Conservation (phyloP, 2,329 filamentous ascomycete genomes). For the Penicillium corylophilum region DNA sequence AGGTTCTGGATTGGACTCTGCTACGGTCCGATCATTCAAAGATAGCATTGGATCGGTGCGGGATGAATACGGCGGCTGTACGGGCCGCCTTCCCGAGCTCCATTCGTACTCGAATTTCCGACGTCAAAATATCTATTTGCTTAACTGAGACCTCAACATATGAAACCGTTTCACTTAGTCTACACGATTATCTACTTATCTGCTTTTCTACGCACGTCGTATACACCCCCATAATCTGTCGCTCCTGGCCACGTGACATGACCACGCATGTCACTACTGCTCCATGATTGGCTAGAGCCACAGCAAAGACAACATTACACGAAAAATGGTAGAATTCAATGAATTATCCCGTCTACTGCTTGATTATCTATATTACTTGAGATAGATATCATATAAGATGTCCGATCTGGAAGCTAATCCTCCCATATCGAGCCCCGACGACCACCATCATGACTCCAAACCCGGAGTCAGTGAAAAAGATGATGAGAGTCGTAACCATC, state of each 20-base stretch:
- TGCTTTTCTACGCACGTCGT: neutral
- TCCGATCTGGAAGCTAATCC: constrained; percentile 13
- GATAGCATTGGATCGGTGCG: too few species aligned
- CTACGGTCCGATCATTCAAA: too few species aligned
- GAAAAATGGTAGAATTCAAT: neutral
- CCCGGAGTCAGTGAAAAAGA: constrained; percentile 1
- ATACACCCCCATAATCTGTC: neutral
- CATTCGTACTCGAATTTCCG: too few species aligned
- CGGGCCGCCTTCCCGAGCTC: too few species aligned
- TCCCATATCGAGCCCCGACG: constrained; percentile 6
- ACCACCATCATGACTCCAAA: neutral
- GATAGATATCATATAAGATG: neutral
- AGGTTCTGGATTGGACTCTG: neutral
- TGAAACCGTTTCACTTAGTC: neutral
- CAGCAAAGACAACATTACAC: neutral
- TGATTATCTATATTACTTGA: neutral
- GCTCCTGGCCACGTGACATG: neutral
- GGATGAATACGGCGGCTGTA: too few species aligned
- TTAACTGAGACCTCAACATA: neutral
- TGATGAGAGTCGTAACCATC: neutral
- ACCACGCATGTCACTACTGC: neutral
- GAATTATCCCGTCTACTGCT: neutral
- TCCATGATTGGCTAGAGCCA: neutral
- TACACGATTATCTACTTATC: too few species aligned
- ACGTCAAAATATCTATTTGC: too few species aligned